Percentiles rank a stretch among this genome's conserved stretches.
Evolutionary conservation across 2,329 filamentous ascomycete species (phyloP).

Genomic region (Phialophora tarda): DNA sequence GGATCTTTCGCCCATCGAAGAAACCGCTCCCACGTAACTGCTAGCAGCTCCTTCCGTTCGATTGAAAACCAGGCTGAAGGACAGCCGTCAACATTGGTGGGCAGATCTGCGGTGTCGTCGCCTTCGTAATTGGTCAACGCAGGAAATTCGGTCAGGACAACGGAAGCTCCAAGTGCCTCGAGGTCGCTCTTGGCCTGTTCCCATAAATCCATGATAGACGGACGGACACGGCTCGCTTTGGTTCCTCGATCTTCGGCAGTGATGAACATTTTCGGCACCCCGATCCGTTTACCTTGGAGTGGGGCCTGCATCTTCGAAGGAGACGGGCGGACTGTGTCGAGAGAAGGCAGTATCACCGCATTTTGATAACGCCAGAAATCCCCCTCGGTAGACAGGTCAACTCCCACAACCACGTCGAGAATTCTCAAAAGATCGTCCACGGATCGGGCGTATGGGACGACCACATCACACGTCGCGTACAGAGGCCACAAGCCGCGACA

Average conservation of each 20-base stretch:
- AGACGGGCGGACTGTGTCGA: constrained; percentile 46
- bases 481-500: constrained; percentile 61
- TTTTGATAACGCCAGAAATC: constrained; percentile 63
- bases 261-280: constrained; percentile 46
- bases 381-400: constrained; percentile 50
- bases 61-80: no score
- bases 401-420: constrained; percentile 54
- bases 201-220: constrained; percentile 19
- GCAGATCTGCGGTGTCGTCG: no score
- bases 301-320: constrained; percentile 39
- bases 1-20: no score
- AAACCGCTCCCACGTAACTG: no score
- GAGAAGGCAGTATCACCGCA: constrained; percentile 50
- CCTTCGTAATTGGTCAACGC: no score
- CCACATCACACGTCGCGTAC: constrained; percentile 62
- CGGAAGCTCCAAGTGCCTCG: no score
- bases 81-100: no score
- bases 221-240: neutral
- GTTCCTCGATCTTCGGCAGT: neutral
- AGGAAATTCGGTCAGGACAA: no score
- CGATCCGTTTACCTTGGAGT: constrained; percentile 42
- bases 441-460: constrained; percentile 60
- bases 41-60: no score
- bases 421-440: constrained; percentile 58
- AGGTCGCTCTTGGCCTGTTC: neutral